A percentile compares a stretch with the other conserved stretches of the same genome.
Evolutionary conservation across 2,329 filamentous ascomycete genomes (phyloP).

Genomic region (Curvularia lunata): DNA sequence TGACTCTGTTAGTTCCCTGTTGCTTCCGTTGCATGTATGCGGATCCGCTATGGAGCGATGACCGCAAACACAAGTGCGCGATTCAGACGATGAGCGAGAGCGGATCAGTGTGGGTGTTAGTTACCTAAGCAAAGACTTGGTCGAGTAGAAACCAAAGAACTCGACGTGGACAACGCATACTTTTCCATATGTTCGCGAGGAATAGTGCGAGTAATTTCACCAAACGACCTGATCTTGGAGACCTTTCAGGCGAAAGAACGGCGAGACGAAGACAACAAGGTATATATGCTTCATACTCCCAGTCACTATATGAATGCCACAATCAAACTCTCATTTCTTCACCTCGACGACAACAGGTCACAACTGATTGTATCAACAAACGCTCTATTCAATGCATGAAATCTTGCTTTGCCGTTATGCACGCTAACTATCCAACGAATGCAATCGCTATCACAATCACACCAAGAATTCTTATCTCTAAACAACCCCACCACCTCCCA

Average conservation of each 20-base stretch:
- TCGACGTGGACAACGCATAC: not conserved
- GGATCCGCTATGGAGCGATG: not conserved
- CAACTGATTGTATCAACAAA: not conserved
- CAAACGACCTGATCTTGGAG: not conserved
- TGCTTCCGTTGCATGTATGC: not conserved
- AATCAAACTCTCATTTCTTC: not conserved
- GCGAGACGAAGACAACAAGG: not conserved
- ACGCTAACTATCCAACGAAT: not conserved
- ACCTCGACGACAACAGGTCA: not conserved
- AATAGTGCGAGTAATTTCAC: not conserved
- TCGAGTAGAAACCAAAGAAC: not conserved
- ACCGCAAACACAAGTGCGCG: not conserved
- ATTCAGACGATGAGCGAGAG: not conserved
- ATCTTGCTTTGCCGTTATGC: not conserved
- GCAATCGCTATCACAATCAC: not conserved
- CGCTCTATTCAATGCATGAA: not conserved
- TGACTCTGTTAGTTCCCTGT: not conserved
- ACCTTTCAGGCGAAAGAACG: not conserved
- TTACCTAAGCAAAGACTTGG: not conserved
- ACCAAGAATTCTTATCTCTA: not conserved
- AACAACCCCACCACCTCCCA: slow-evolving; percentile 41
- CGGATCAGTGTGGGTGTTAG: not conserved
- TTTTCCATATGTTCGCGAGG: not conserved
- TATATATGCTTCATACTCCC: not conserved
- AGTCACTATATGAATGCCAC: not conserved